phyloP scores from a whole-genome alignment of 176 grass and related monocot genomes.

The Lolium multiflorum region DNA sequence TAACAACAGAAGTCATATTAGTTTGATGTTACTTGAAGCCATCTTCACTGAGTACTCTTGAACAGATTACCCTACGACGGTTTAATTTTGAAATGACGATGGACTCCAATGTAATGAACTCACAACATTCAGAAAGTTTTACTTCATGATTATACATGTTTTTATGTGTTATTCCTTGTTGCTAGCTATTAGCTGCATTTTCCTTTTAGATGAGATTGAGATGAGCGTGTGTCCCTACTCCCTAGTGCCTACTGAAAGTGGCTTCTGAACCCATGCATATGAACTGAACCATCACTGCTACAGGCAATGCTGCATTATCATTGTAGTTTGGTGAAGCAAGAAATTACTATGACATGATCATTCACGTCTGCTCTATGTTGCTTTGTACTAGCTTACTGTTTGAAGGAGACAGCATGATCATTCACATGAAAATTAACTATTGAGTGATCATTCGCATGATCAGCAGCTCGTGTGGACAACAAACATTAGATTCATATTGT shows the following conservation, averaged over 20 bases:
- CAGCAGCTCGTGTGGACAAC: too few relatives aligned
- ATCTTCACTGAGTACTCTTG: not conserved
- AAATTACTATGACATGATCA: not conserved
- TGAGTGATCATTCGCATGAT: too few relatives aligned
- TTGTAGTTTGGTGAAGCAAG: conserved; percentile 8
- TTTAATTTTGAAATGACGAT: not conserved
- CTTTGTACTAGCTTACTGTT: not conserved
- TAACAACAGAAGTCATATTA: not conserved
- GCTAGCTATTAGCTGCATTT: not conserved
- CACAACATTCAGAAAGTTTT: not conserved
- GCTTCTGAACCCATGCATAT: conserved; percentile 34
- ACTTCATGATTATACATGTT: not conserved
- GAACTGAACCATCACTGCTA: conserved; percentile 47
- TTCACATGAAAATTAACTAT: too few relatives aligned
- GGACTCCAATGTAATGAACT: not conserved
- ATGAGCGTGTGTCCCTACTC: conserved; percentile 5
- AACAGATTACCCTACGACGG: not conserved
- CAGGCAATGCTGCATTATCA: conserved; percentile 32
- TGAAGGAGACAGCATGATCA: too few relatives aligned
- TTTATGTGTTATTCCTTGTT: not conserved
- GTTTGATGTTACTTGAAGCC: not conserved
- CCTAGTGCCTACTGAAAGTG: conserved; percentile 47
- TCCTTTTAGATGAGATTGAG: not conserved
- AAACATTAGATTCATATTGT: too few relatives aligned
- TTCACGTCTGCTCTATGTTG: not conserved